A percentile compares a stretch with the other conserved stretches of the same genome.
phyloP scores from a whole-genome alignment of 352 stramenopile genomes.

The Phytophthora quininea region DNA sequence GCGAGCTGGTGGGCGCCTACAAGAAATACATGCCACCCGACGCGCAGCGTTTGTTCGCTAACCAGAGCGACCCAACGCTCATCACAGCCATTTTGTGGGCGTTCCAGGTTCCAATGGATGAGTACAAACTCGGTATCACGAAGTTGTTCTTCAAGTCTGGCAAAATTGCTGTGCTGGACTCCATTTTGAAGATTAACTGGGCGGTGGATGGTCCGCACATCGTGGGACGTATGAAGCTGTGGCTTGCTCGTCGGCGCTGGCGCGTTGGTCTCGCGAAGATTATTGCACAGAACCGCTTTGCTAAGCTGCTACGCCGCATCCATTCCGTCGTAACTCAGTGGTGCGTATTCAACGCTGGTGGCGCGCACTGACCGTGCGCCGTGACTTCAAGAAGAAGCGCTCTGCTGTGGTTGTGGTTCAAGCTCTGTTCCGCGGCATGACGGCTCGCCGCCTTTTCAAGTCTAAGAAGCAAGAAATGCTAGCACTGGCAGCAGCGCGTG shows the following conservation, averaged over 20 bases:
- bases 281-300: slow-evolving; percentile 68
- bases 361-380: slow-evolving; percentile 72
- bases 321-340: slow-evolving; percentile 59
- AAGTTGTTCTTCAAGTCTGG: slow-evolving; percentile 93
- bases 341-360: slow-evolving; percentile 86
- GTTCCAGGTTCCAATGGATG: slow-evolving; percentile 86
- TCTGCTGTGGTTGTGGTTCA: slow-evolving; percentile 75
- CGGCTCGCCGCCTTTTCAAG: slow-evolving; percentile 76
- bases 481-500: slow-evolving; percentile 71
- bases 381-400: slow-evolving; percentile 85
- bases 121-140: slow-evolving; percentile 88
- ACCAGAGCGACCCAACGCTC: slow-evolving; percentile 86
- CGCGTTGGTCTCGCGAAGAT: slow-evolving; percentile 85
- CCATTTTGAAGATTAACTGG: slow-evolving; percentile 89
- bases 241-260: slow-evolving; percentile 84
- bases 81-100: slow-evolving; percentile 90
- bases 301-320: slow-evolving; percentile 63
- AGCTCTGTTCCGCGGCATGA: slow-evolving; percentile 81
- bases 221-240: slow-evolving; percentile 80
- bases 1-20: slow-evolving; percentile 87
- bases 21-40: slow-evolving; percentile 76
- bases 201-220: slow-evolving; percentile 88
- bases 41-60: slow-evolving; percentile 75
- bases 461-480: slow-evolving; percentile 88
- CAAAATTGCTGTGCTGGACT: slow-evolving; percentile 90